A percentile compares a stretch with the other conserved stretches of the same genome.
phyloP scores from a whole-genome alignment of 2,329 filamentous ascomycete species.

The Penicillium frequentans region DNA sequence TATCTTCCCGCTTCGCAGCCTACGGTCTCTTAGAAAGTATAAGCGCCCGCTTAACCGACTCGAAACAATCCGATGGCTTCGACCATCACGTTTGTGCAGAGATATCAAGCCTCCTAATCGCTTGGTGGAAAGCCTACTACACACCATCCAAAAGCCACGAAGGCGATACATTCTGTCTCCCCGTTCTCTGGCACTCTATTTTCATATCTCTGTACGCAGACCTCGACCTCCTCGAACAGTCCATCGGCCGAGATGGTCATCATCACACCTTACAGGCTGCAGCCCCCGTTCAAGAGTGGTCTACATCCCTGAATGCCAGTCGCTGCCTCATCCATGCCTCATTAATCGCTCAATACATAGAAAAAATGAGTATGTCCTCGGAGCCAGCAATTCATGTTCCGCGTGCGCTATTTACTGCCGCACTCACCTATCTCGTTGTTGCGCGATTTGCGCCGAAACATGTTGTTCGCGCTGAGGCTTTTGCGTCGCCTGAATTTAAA shows the following conservation, averaged over 20 bases:
- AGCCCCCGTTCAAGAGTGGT: conserved; percentile 20
- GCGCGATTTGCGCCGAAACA: conserved; percentile 16
- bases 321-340: conserved; percentile 18
- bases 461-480: not conserved
- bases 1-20: conserved; percentile 9
- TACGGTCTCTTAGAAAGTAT: conserved; percentile 26
- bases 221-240: conserved; percentile 28
- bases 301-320: conserved; percentile 22
- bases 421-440: conserved; percentile 16
- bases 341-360: conserved; percentile 15
- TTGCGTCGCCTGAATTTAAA: not conserved
- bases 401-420: conserved; percentile 14
- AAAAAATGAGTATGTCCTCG: conserved; percentile 15
- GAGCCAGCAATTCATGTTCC: conserved; percentile 23
- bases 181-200: conserved; percentile 31
- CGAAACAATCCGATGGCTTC: conserved; percentile 13
- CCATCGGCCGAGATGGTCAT: conserved; percentile 27
- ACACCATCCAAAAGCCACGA: not conserved
- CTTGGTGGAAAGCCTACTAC: conserved; percentile 24
- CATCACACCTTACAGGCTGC: conserved; percentile 6
- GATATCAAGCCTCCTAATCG: conserved; percentile 18
- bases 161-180: conserved; percentile 23
- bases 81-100: conserved; percentile 9
- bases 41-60: conserved; percentile 23
- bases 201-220: conserved; percentile 29